Evolutionary conservation across 2,329 filamentous ascomycete genomes (phyloP).

Genomic region (Periconia sp.): DNA sequence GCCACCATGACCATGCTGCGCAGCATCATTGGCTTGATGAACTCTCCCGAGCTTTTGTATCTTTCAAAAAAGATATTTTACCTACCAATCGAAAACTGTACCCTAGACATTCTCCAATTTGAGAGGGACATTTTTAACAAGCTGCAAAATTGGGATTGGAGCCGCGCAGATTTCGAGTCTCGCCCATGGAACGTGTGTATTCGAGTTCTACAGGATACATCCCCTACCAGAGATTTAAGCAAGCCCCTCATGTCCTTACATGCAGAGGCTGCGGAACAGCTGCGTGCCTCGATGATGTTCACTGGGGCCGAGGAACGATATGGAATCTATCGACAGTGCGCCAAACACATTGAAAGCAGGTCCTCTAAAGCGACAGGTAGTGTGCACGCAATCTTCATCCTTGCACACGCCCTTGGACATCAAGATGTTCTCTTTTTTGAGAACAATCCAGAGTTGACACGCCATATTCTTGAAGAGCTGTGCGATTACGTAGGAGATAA

Average conservation of each 20-base stretch:
- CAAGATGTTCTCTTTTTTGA: slow-evolving; percentile 27
- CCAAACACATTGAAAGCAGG: slow-evolving; percentile 66
- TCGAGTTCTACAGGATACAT: slow-evolving; percentile 72
- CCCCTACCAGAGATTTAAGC: slow-evolving; percentile 56
- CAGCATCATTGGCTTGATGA: slow-evolving; percentile 50
- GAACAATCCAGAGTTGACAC: slow-evolving; percentile 25
- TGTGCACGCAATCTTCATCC: slow-evolving; percentile 59
- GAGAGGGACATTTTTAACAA: slow-evolving; percentile 28
- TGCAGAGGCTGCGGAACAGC: slow-evolving; percentile 61
- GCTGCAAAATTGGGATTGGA: slow-evolving; percentile 18
- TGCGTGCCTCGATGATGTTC: slow-evolving; percentile 61
- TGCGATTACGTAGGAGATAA: slow-evolving; percentile 34
- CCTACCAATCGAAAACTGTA: slow-evolving; percentile 34
- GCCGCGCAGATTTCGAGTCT: slow-evolving; percentile 20
- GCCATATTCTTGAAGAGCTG: slow-evolving; percentile 44
- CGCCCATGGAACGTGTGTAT: slow-evolving; percentile 60
- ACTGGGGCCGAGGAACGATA: slow-evolving; percentile 62
- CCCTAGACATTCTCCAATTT: slow-evolving; percentile 33
- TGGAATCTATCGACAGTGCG: slow-evolving; percentile 66
- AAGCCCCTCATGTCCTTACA: slow-evolving; percentile 65
- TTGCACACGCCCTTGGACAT: slow-evolving; percentile 13
- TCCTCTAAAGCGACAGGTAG: slow-evolving; percentile 71
- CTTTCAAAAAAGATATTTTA: slow-evolving; percentile 66
- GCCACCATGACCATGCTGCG: slow-evolving; percentile 72
- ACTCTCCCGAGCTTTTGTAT: slow-evolving; percentile 57